These are phyloP conservation scores for Coccomyxa sp. DNA, from an alignment of 139 green algal genomes.

Conservation along the genomic window DNA sequence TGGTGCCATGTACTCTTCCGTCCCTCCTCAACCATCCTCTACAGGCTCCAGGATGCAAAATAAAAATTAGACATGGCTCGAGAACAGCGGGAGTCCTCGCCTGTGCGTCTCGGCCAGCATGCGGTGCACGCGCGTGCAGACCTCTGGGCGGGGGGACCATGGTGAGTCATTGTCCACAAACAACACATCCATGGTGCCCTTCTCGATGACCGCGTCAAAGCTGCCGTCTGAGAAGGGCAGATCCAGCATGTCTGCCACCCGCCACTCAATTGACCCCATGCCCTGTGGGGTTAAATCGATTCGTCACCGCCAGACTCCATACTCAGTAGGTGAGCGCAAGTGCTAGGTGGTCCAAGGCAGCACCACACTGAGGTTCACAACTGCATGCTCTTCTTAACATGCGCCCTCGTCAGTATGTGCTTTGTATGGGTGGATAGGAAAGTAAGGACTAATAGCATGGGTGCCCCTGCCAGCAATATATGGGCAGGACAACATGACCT, in stretches of 20 bases:
- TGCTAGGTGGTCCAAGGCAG: no score
- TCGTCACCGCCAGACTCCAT: not conserved
- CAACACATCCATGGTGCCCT: constrained; percentile 48
- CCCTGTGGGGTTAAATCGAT: not conserved
- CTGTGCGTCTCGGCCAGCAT: constrained; percentile 28
- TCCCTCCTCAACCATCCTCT: no score
- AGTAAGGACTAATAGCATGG: not conserved
- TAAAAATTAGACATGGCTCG: no score
- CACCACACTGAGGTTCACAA: not conserved
- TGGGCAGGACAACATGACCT: no score
- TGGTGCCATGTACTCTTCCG: no score
- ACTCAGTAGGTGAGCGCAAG: not conserved
- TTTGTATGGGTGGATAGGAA: no score
- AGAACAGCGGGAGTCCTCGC: not conserved
- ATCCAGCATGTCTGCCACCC: constrained; percentile 48
- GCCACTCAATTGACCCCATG: constrained; percentile 12
- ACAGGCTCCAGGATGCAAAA: no score
- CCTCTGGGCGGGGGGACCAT: constrained; percentile 28
- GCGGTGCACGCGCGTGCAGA: constrained; percentile 15
- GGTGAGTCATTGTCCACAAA: constrained; percentile 34
- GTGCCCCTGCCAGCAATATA: no score
- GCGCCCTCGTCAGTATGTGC: not conserved
- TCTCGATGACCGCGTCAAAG: constrained; percentile 55
- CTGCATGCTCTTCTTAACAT: not conserved
- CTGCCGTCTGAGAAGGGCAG: constrained; percentile 33